Base-by-base conservation (phyloP, 176 grass and related monocot genomes). In the Eragrostis curvula region DNA sequence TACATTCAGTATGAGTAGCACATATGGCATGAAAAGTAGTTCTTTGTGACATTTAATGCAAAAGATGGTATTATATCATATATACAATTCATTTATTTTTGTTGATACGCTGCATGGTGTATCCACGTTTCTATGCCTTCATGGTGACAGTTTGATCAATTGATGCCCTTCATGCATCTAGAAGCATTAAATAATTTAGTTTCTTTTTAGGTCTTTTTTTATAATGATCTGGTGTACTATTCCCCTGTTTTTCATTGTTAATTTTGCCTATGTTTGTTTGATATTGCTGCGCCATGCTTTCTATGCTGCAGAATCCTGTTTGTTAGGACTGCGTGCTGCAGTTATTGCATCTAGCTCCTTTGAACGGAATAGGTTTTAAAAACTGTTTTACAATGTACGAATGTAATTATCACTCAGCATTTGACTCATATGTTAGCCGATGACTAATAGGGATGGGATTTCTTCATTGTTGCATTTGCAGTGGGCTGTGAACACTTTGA, bases 401-500 rank as follows among this genome's bases (percentile, higher is more conserved):
- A 21, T 82, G 44, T 57, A 28, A 84, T 74, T 24, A 61, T 28
- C 24, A 70, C 46, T 50, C 23, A 70, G 14, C 14, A 65, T 66
- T 49, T 12, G 28, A 71, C 42, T 71, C 13, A 48, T 84, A 40
- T 36, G 12, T 36, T 60, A 28, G 44, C n/a, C 56, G 68, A 73
- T 79, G 81, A 79, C 44, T 88, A 75, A 88, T 73, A 32, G 9
- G 25, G 16, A 77, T 63, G 28, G 72, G 55, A 20, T 66, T 81
- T 17, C 68, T 65, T 88, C 32, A 41, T 70, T 59, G 84, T 83
- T 87, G 32, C 89, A 48, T 87, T 46, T 89, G 61, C 70, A 98
- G 92, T 93, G 90, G 90, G 96, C 96, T 36, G 47, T 89, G 79
- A 89, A 93, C 88, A 71, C 14, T 85, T 80, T 93, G 69, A 98